These are phyloP conservation scores for Taiwanofungus camphoratus DNA, from an alignment of 1,284 basidiomycete species.

Conservation along the genomic window DNA sequence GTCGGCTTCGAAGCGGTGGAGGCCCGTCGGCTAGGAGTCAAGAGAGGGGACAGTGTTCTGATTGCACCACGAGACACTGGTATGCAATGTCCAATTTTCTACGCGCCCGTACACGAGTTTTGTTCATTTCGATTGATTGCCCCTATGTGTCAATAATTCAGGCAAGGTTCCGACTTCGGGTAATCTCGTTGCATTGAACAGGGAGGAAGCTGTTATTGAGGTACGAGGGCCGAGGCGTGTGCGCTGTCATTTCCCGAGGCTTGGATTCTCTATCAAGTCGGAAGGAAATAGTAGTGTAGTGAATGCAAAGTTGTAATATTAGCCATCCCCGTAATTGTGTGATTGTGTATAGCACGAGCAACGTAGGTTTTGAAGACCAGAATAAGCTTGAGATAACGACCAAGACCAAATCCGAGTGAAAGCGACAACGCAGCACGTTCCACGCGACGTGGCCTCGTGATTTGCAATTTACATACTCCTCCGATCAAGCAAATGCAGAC, in stretches of 20 bases:
- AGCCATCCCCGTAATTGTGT: too few species aligned
- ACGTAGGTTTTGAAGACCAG: too few species aligned
- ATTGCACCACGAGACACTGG: slow-evolving; percentile 48
- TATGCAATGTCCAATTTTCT: too few species aligned
- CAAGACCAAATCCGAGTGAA: too few species aligned
- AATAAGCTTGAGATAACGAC: too few species aligned
- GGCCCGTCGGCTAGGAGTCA: slow-evolving; percentile 37
- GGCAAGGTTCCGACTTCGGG: slow-evolving; percentile 41
- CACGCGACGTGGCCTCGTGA: too few species aligned
- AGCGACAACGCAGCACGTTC: too few species aligned
- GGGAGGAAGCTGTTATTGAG: slow-evolving; percentile 45
- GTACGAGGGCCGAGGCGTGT: slow-evolving; percentile 32
- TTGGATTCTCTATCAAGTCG: slow-evolving; percentile 23
- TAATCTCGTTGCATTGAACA: slow-evolving; percentile 43
- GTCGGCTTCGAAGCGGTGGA: slow-evolving; percentile 44
- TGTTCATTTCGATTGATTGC: not conserved
- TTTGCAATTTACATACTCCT: too few species aligned
- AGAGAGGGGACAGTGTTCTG: slow-evolving; percentile 33
- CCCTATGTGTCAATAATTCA: slow-evolving; percentile 15
- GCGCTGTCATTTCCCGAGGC: slow-evolving; percentile 47
- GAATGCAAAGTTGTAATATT: slow-evolving; percentile 9
- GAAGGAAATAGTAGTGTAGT: not conserved
- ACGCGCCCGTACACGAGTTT: not conserved
- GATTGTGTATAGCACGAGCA: too few species aligned
- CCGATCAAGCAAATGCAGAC: too few species aligned